A percentile compares a stretch with the other conserved stretches of the same genome.
Conservation (phyloP, 179 eudicot genomes). For the Spergularia azorica region DNA sequence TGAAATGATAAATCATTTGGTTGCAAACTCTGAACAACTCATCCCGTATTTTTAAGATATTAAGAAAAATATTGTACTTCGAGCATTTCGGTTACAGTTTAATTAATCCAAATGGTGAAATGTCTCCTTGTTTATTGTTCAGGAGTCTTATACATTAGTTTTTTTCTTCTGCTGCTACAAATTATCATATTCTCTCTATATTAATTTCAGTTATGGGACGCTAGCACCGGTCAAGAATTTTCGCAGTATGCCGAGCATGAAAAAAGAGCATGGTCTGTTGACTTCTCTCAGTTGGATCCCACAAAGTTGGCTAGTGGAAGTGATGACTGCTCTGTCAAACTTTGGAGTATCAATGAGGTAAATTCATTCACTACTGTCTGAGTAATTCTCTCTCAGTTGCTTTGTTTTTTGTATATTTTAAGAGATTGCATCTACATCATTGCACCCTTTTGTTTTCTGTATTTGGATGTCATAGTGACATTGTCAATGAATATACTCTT, state of each 20-base stretch:
- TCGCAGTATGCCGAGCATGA: constrained; percentile 66
- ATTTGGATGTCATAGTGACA: neutral
- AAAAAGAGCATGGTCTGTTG: constrained; percentile 97
- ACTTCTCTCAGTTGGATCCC: constrained; percentile 87
- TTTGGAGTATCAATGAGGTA: constrained; percentile 93
- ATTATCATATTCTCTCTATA: constrained; percentile 7
- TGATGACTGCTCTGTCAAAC: constrained; percentile 89
- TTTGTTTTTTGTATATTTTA: neutral
- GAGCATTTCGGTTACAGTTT: too few relatives aligned
- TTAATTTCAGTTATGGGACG: constrained; percentile 90
- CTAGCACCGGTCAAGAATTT: constrained; percentile 75
- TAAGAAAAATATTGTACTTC: neutral
- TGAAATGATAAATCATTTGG: neutral
- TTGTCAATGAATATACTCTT: neutral
- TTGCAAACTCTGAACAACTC: constrained; percentile 1
- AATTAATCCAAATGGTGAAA: too few relatives aligned
- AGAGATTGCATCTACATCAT: neutral
- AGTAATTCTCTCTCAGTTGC: neutral
- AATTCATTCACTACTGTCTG: constrained; percentile 6
- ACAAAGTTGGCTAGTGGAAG: constrained; percentile 93
- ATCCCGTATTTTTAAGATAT: neutral
- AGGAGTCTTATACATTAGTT: too few relatives aligned
- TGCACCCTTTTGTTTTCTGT: neutral
- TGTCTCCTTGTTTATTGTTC: neutral
- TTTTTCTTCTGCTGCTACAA: neutral